Base-by-base conservation (phyloP, 2,329 filamentous ascomycete genomes). In the Davidsoniella virescens region DNA sequence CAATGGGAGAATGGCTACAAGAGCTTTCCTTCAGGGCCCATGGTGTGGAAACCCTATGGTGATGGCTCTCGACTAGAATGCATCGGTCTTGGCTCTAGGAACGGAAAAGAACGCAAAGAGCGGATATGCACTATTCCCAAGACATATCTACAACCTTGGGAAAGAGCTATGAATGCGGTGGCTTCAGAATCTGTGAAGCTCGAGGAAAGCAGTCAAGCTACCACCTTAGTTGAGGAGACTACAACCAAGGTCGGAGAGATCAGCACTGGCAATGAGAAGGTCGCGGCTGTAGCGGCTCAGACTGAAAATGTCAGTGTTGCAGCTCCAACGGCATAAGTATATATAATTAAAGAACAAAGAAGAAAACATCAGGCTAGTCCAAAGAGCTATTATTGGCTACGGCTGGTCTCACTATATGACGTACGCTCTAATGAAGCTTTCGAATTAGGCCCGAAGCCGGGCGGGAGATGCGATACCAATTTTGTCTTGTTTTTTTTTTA, bases 11-110 rank as follows among this genome's bases (percentile, higher is more conserved):
- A 69, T 41, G 73, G 69, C 3, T 57, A 70, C 58, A 67, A 61
- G n/a, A 62, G 62, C 2, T 78, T 82, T 58, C 76, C 75, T 0
- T 59, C 63, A 3, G 76, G 77, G 0, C 77, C 78, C 1, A 61
- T 77, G 58, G 65, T 75, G 55, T 81, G 77, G 78, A 62, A 68
- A 44, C 66, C 71, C n/a, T 61, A 64, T 3, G 66, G 68, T 2
- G 69, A 65, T 43, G 70, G 65, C 14, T 64, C 64, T 47, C 60
- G 63, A 46, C 52, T 78, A 26, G 70, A 72, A 54, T 79, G 76
- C 50, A 44, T 78, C 4, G 71, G 71, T 0, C 65, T 72, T 7
- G 78, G 78, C 2, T 67, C 63, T 48, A 62, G 65, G 47, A 64
- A 65, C 3, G 69, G 70, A 12, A 61, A 67, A 54, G 61, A 68